phyloP scores from a whole-genome alignment of 2,329 filamentous ascomycete genomes.

The Colletotrichum sp. region DNA sequence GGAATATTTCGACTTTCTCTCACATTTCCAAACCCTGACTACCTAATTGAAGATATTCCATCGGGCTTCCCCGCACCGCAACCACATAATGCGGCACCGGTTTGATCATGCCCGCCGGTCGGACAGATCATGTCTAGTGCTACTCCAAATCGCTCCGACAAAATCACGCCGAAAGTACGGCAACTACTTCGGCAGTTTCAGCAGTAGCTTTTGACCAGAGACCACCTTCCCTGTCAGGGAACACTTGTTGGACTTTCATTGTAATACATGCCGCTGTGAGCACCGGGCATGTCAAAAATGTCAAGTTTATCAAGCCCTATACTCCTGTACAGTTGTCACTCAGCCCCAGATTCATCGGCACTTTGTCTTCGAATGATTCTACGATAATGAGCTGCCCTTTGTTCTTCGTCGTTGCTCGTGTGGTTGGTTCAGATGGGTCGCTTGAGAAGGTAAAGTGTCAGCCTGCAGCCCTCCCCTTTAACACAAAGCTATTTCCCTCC shows the following conservation, averaged over 20 bases:
- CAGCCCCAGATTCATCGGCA: neutral
- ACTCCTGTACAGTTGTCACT: neutral
- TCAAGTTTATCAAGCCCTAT: neutral
- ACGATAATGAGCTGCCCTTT: neutral
- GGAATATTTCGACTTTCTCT: neutral
- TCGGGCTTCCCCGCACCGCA: neutral
- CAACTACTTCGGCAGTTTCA: neutral
- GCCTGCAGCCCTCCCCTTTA: neutral
- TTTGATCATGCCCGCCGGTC: neutral
- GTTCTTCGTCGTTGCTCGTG: neutral
- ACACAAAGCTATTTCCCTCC: neutral
- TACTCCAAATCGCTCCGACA: neutral
- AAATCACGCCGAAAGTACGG: neutral
- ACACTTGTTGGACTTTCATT: neutral
- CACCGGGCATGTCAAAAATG: neutral
- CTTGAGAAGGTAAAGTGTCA: neutral
- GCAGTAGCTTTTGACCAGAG: neutral
- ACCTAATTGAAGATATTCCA: neutral
- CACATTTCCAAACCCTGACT: neutral
- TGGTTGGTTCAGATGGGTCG: neutral
- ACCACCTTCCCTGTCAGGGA: too few species aligned
- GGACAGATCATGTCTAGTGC: neutral
- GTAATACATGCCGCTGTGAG: neutral
- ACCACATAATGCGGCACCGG: neutral
- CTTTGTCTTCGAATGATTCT: neutral